Percentiles rank a stretch among this genome's conserved stretches.
These are phyloP conservation scores for Xylaria palmicola DNA, from an alignment of 495 filamentous ascomycete genomes.

Conservation along the genomic window DNA sequence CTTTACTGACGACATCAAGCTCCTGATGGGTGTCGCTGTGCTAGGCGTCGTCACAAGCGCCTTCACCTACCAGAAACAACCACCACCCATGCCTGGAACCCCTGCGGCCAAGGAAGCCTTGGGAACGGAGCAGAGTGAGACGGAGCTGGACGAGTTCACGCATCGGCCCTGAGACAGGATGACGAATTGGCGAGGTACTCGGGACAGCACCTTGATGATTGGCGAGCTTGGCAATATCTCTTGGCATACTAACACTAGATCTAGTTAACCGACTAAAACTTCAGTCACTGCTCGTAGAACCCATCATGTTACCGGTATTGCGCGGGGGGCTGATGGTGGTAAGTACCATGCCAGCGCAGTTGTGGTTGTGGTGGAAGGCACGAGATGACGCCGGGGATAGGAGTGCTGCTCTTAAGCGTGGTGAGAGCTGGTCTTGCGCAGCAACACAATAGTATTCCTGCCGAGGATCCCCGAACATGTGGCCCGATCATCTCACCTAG, in stretches of 20 bases:
- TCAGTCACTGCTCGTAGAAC: too few species aligned
- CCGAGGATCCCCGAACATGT: too few species aligned
- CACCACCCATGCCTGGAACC: constrained; percentile 24
- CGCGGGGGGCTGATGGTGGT: neutral
- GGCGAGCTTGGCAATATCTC: neutral
- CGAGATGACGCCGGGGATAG: too few species aligned
- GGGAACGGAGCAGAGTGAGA: constrained; percentile 28
- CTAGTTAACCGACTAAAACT: neutral
- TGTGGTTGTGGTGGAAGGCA: neutral
- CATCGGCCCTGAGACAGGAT: neutral
- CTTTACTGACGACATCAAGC: constrained; percentile 30
- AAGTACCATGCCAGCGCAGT: neutral
- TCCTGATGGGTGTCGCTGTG: constrained; percentile 30
- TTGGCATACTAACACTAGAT: neutral
- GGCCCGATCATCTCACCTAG: too few species aligned
- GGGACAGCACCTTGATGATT: neutral
- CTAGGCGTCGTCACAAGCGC: constrained; percentile 30
- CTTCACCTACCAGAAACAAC: constrained; percentile 23
- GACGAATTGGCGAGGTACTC: neutral
- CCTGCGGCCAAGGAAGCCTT: constrained; percentile 28
- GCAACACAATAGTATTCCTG: too few species aligned
- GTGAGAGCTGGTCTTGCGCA: too few species aligned
- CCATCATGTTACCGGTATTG: neutral
- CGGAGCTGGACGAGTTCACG: constrained; percentile 19
- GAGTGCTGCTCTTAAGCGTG: too few species aligned